Evolutionary conservation across 495 filamentous ascomycete species (phyloP).

Genomic region (Penicillium ucsense): DNA sequence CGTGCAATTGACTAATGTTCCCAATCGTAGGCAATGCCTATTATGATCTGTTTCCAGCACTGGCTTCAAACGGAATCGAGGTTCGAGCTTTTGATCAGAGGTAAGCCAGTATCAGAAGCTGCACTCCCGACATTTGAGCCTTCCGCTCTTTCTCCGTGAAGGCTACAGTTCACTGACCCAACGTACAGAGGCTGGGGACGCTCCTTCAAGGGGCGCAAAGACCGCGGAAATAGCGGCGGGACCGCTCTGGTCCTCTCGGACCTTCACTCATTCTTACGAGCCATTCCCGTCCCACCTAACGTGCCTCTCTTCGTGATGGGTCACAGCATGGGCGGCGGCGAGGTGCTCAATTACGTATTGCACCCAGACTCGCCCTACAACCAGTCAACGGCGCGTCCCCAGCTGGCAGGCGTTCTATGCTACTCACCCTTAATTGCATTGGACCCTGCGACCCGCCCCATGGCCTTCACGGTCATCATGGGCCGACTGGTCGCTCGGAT

Average conservation of each 20-base stretch:
- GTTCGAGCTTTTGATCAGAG: slow-evolving; percentile 73
- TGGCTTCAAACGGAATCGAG: slow-evolving; percentile 64
- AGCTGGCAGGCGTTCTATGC: slow-evolving; percentile 55
- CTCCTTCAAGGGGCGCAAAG: slow-evolving; percentile 30
- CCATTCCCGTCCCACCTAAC: slow-evolving; percentile 24
- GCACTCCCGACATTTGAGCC: no score
- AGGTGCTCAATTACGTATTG: slow-evolving; percentile 33
- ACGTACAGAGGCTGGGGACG: slow-evolving; percentile 43
- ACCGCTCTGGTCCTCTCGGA: slow-evolving; percentile 64
- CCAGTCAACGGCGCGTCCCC: slow-evolving; percentile 24
- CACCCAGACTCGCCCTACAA: slow-evolving; percentile 14
- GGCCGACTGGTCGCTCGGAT: slow-evolving; percentile 57
- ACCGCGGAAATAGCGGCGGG: slow-evolving; percentile 61
- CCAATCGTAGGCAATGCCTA: slow-evolving; percentile 50
- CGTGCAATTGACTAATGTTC: not conserved
- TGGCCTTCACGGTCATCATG: slow-evolving; percentile 41
- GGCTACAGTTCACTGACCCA: not conserved
- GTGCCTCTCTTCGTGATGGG: slow-evolving; percentile 76
- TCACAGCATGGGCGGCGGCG: slow-evolving; percentile 76
- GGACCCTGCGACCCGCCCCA: slow-evolving; percentile 50
- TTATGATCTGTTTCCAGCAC: slow-evolving; percentile 52
- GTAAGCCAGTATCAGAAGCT: slow-evolving; percentile 4
- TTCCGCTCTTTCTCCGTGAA: not conserved
- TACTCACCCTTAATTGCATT: slow-evolving; percentile 65
- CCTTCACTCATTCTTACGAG: slow-evolving; percentile 56